phyloP scores from a whole-genome alignment of 495 filamentous ascomycete genomes.

The Friedmanniomyces simplex region DNA sequence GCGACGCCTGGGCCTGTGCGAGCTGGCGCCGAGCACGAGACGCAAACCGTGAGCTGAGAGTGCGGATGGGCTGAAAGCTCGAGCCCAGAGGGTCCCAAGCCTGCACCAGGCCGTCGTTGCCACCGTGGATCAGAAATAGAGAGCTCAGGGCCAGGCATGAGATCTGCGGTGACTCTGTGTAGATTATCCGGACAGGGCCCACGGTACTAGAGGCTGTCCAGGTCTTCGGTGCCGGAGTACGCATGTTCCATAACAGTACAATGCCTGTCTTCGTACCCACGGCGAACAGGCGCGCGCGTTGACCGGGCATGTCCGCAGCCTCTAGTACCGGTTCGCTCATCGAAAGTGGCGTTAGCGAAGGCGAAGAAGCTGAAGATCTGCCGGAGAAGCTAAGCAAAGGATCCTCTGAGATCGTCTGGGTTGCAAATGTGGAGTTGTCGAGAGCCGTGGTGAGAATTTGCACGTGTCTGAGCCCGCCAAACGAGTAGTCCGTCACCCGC shows the following conservation, averaged over 20 bases:
- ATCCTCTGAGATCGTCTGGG: slow-evolving; percentile 65
- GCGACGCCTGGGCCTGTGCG: slow-evolving; percentile 58
- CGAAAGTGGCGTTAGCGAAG: slow-evolving; percentile 44
- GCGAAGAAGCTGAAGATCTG: slow-evolving; percentile 45
- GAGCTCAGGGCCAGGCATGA: slow-evolving; percentile 79
- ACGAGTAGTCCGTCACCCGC: slow-evolving; percentile 48
- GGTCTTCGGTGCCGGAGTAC: slow-evolving; percentile 46
- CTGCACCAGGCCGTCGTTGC: slow-evolving; percentile 90
- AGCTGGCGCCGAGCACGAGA: slow-evolving; percentile 65
- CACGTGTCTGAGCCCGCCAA: slow-evolving; percentile 41
- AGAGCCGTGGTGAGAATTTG: slow-evolving; percentile 62
- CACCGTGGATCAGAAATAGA: slow-evolving; percentile 81
- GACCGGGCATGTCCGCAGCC: slow-evolving; percentile 58
- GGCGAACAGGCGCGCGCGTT: slow-evolving; percentile 70
- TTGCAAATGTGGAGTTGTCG: slow-evolving; percentile 65
- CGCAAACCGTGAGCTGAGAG: slow-evolving; percentile 79
- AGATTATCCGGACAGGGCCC: slow-evolving; percentile 65
- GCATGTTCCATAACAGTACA: slow-evolving; percentile 77
- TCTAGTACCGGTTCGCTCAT: slow-evolving; percentile 38
- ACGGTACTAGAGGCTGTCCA: slow-evolving; percentile 43
- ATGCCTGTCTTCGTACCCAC: slow-evolving; percentile 69
- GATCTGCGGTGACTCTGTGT: slow-evolving; percentile 84
- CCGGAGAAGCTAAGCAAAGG: slow-evolving; percentile 50
- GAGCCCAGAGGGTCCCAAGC: slow-evolving; percentile 94
- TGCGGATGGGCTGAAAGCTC: slow-evolving; percentile 65